These are phyloP conservation scores for Xylaria sp. DNA, from an alignment of 2,329 filamentous ascomycete species.

Conservation along the genomic window DNA sequence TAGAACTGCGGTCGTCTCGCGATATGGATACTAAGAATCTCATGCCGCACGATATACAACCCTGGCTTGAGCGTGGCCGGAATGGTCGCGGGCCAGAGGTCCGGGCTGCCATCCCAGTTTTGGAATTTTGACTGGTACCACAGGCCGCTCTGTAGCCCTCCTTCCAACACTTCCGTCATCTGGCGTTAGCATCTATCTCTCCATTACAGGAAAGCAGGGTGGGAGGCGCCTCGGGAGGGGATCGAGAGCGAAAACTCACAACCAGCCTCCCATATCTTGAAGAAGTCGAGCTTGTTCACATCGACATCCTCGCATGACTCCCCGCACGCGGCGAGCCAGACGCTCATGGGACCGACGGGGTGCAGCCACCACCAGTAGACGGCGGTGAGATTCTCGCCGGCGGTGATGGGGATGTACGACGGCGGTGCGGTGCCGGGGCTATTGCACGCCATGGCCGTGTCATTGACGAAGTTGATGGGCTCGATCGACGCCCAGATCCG, in stretches of 20 bases:
- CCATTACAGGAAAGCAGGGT: background rate
- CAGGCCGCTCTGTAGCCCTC: conserved; percentile 49
- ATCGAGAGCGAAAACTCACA: conserved; percentile 9
- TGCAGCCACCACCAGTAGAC: conserved; percentile 57
- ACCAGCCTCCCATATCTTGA: conserved; percentile 55
- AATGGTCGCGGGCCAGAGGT: conserved; percentile 58
- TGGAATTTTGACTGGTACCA: conserved; percentile 55
- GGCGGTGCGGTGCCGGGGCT: conserved; percentile 49
- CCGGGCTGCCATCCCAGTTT: conserved; percentile 52
- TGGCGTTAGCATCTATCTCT: background rate
- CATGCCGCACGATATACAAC: conserved; percentile 62
- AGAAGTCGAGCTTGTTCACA: conserved; percentile 49
- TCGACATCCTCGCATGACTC: conserved; percentile 47
- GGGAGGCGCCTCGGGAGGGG: background rate
- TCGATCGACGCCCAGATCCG: conserved; percentile 53
- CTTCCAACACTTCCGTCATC: conserved; percentile 42
- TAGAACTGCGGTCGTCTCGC: conserved; percentile 59
- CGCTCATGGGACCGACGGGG: conserved; percentile 54
- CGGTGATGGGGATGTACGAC: conserved; percentile 51
- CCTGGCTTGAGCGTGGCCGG: conserved; percentile 57
- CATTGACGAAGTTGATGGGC: conserved; percentile 50
- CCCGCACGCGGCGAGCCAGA: conserved; percentile 52
- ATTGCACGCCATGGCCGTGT: conserved; percentile 52
- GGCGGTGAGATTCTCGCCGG: conserved; percentile 52
- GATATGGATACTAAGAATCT: conserved; percentile 63